Conservation (phyloP, 129 eudicot species). For the Logfia minima region DNA sequence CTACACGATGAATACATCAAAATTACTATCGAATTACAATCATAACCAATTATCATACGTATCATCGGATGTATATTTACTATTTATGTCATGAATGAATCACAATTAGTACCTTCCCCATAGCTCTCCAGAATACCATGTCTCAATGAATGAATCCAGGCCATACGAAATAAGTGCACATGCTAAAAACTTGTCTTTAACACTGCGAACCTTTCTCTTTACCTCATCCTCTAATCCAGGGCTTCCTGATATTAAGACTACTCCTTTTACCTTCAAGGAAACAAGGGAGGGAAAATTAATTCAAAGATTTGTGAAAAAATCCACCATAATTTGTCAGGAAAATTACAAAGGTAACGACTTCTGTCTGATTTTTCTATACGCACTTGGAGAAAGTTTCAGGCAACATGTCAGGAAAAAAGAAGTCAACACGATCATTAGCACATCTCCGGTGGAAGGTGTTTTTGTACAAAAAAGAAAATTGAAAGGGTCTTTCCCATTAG, state of each 20-base stretch:
- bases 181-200: conserved; percentile 75
- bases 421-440: too few species aligned
- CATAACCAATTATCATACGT: background rate
- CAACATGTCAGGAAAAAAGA: too few species aligned
- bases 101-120: conserved; percentile 66
- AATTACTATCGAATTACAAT: background rate
- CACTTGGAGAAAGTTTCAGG: too few species aligned
- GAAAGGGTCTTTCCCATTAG: too few species aligned
- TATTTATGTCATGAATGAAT: background rate
- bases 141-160: conserved; percentile 49
- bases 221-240: conserved; percentile 67
- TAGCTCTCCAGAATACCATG: conserved; percentile 78
- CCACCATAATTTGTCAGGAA: too few species aligned
- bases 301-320: background rate
- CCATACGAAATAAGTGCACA: conserved; percentile 60
- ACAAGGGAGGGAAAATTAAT: background rate
- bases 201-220: conserved; percentile 57
- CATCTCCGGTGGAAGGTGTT: too few species aligned
- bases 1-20: conserved; percentile 41
- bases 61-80: background rate
- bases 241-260: conserved; percentile 84
- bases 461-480: too few species aligned
- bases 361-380: too few species aligned
- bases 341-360: too few species aligned
- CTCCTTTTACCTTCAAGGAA: conserved; percentile 56